Evolutionary conservation across 768 basidiomycete species (phyloP), one percentile per base, ranked within the genome.

Genomic region (Stropharia rugosoannulata): DNA sequence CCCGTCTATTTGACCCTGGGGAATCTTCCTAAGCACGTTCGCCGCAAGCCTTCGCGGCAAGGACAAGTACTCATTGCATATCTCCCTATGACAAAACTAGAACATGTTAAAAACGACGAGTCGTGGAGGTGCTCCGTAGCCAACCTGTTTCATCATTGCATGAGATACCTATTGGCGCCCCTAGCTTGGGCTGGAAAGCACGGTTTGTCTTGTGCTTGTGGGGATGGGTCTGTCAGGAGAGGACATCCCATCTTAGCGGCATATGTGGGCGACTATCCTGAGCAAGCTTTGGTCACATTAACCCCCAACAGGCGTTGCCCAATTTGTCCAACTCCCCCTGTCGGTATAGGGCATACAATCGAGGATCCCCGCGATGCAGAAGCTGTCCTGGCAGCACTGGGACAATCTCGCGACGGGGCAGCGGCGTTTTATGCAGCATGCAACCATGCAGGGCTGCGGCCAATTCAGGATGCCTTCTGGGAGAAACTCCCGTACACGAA

Each of bases 1-100:
- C 80, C 80, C 0, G 68, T 81, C 0, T 82, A 82, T 56, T 41
- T 81, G n/a, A 77, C 79, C 2, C 73, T 81, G 49, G 79, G 78
- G 0, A 80, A 80, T 51, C 66, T 81, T 5, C 66, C 70, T 0
- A 80, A 79, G 54, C 62, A 70, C 1, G 68, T 77, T 15, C 69
- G 69, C 1, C 61, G 71, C 1, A 68, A 77, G 52, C 74, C 75
- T 0, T 73, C 70, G 0, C 52, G 54, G 7, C 70, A 67, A 8
- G 75, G 65, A 0, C 64, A 68, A 1, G 56, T 79, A 0, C 66
- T 79, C 0, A 45, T 80, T 0, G 77, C 59, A 1, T 79, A 78
- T 55, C 67, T 81, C 0, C 77, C 79, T 0, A 70, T 71, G 1
- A 58, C 68, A 1, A 69, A 69, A 46, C 59, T 80, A 0, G 59